Evolutionary conservation across 345 rosid species (phyloP).

Genomic region (Pugionium cornutum): DNA sequence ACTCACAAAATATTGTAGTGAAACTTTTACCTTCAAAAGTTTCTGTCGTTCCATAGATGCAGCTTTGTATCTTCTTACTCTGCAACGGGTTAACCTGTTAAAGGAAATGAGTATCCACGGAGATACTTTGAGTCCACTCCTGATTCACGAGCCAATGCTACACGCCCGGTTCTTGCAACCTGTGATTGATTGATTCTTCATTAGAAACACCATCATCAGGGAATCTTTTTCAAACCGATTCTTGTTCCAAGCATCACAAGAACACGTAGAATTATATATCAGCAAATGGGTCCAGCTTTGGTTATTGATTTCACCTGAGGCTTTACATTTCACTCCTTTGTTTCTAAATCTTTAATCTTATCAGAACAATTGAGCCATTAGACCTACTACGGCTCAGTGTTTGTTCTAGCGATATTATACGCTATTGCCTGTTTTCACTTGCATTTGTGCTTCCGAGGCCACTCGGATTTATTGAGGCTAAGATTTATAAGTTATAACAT

Average conservation of each 20-base stretch:
- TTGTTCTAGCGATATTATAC: not conserved
- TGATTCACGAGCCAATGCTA: conserved; percentile 86
- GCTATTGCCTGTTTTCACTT: not conserved
- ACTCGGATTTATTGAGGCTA: not conserved
- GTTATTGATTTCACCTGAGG: not conserved
- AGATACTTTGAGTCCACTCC: conserved; percentile 88
- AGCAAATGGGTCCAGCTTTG: conserved; percentile 1
- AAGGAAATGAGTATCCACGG: conserved; percentile 81
- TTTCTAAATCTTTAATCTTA: conserved; percentile 4
- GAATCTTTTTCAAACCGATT: not conserved
- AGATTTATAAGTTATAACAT: not conserved
- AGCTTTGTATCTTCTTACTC: conserved; percentile 16
- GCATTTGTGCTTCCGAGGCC: not conserved
- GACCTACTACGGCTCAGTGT: not conserved
- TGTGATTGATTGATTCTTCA: conserved; percentile 26
- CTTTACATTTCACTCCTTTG: not conserved
- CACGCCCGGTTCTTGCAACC: conserved; percentile 94
- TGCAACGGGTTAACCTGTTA: conserved; percentile 30
- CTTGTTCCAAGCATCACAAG: conserved; percentile 9
- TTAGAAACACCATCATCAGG: not conserved
- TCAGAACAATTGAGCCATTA: not conserved
- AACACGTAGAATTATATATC: not conserved
- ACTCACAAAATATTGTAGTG: conserved; percentile 11
- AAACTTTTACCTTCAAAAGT: conserved; percentile 29
- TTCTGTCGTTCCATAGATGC: not conserved